Base-by-base conservation (phyloP, 352 stramenopile genomes). In the Plasmopara viticola region DNA sequence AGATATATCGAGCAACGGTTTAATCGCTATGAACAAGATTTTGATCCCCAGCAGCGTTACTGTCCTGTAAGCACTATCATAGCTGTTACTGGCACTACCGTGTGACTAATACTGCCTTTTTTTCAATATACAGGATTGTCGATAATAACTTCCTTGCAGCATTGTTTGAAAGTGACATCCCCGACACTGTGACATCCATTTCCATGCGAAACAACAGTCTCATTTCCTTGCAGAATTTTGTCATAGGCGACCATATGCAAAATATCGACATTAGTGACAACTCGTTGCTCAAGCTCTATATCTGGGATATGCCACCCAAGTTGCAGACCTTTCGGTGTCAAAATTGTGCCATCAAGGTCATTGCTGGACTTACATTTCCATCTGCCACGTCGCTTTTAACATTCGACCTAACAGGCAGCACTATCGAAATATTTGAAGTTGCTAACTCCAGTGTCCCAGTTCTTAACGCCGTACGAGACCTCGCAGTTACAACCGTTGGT, bases 171-270 rank as follows among this genome's bases (percentile, higher is more conserved):
- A 50, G 48, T 18, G 56, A 66, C 31, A 35, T 69, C 13, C 9
- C 44, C 6, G 48, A 62, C 8, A 58, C 54, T 0, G 55, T 66
- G 30, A 72, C 60, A 35, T 64, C 62, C 10, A 9, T 72, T 2
- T 72, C 64, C 25, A 61, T 75, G 10, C 55, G 56, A 46, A 71
- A 75, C 48, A 75, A 75, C 47, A 63, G 52, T 34, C 60, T 75
- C 45, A 55, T 53, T 5, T 70, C 63, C 8, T 52, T 75, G 8
- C 55, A 68, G 25, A 68, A 18, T 25, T 69, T 69, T 10, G 35
- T 25, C 12, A 29, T 72, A 31, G 50, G 48, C 7, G 38, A 64
- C 13, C 25, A 50, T n/a, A 33, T 52, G 1, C 20, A 62, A 33
- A 53, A 58, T 41, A 46, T 74, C 18, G 66, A 74, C 38, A 39